A percentile compares a stretch with the other conserved stretches of the same genome.
Conservation (phyloP, 2,329 filamentous ascomycete species). For the Mycocentrospora acerina region DNA sequence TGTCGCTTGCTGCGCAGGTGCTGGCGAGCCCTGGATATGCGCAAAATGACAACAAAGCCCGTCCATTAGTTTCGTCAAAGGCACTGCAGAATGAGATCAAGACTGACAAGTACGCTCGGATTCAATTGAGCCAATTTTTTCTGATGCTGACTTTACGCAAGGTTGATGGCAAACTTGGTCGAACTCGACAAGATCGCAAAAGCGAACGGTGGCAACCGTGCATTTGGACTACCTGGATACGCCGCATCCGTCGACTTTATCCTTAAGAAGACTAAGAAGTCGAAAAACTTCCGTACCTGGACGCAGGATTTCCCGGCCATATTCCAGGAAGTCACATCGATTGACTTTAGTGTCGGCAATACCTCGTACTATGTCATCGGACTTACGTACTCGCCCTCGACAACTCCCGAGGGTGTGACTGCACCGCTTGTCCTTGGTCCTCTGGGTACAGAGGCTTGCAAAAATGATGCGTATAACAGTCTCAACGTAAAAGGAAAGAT, state of each 20-base stretch:
- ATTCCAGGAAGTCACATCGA: constrained; percentile 46
- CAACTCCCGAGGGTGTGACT: constrained; percentile 48
- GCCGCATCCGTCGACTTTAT: constrained; percentile 61
- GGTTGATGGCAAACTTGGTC: constrained; percentile 57
- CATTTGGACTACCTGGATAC: constrained; percentile 62
- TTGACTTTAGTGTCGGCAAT: constrained; percentile 43
- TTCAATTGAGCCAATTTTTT: background rate
- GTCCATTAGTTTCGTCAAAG: constrained; percentile 39
- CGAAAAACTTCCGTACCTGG: constrained; percentile 44
- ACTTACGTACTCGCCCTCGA: constrained; percentile 53
- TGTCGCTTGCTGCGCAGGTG: constrained; percentile 27
- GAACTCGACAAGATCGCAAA: constrained; percentile 57
- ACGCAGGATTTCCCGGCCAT: constrained; percentile 53
- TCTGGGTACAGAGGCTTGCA: constrained; percentile 44
- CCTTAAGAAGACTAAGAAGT: constrained; percentile 51
- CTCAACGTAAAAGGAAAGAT: constrained; percentile 46
- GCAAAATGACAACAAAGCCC: constrained; percentile 7
- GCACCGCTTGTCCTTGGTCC: constrained; percentile 45
- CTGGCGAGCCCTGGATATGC: constrained; percentile 14
- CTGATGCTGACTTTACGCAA: constrained; percentile 28
- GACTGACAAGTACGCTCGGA: constrained; percentile 35
- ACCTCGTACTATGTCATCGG: constrained; percentile 44
- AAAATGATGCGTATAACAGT: constrained; percentile 38
- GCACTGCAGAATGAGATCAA: constrained; percentile 46
- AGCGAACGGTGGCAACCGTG: constrained; percentile 60